Percentiles rank a stretch among this genome's conserved stretches.
phyloP scores from a whole-genome alignment of 1,284 basidiomycete species.

The Sanghuangporus weigelae region DNA sequence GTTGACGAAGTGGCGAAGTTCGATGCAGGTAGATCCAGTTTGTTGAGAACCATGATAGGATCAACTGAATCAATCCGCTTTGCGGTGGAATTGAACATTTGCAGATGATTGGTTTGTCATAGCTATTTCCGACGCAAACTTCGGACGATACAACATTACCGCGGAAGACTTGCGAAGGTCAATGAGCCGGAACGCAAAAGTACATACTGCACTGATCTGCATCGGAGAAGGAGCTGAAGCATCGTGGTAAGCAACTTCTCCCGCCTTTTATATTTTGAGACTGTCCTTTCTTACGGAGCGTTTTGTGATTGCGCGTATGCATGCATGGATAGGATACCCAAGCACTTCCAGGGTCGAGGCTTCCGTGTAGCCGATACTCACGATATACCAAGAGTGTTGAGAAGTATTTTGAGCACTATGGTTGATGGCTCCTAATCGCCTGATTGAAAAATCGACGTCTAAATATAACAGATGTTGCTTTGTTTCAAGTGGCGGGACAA shows the following conservation, averaged over 20 bases:
- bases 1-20: constrained; percentile 54
- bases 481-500: not conserved
- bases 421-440: constrained; percentile 32
- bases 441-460: too few relatives aligned
- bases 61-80: not conserved
- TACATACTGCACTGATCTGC: constrained; percentile 59
- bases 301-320: not conserved
- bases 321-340: constrained; percentile 43
- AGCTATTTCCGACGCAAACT: constrained; percentile 64
- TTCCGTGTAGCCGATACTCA: constrained; percentile 45
- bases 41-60: not conserved
- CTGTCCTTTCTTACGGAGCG: not conserved
- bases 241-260: constrained; percentile 38
- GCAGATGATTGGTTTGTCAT: constrained; percentile 69
- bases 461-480: not conserved
- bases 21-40: constrained; percentile 43
- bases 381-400: constrained; percentile 45
- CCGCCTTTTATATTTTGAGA: not conserved
- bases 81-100: not conserved
- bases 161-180: constrained; percentile 49
- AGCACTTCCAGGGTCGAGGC: constrained; percentile 44
- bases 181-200: constrained; percentile 58
- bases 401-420: constrained; percentile 48
- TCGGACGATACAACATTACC: constrained; percentile 57
- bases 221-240: constrained; percentile 66